Conservation (phyloP, 164 flowering plant species). For the Nelumbo lutea region DNA sequence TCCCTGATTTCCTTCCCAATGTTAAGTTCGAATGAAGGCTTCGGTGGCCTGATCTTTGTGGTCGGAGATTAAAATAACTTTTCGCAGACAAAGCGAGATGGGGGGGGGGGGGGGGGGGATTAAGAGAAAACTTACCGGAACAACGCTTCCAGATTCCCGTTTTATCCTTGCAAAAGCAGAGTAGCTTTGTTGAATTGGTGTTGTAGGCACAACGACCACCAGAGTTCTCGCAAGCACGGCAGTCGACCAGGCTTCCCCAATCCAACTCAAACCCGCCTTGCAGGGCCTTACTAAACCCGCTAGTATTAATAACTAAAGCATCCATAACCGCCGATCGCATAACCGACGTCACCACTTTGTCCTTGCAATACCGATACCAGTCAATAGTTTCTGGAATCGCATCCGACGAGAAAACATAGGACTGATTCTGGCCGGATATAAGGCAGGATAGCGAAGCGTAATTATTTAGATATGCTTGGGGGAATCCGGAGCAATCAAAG, state of each 20-base stretch:
- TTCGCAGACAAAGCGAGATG: too few relatives aligned
- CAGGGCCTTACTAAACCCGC: constrained; percentile 8
- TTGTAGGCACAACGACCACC: constrained; percentile 16
- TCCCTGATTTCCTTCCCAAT: too few relatives aligned
- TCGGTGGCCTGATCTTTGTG: too few relatives aligned
- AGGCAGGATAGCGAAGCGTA: constrained; percentile 1
- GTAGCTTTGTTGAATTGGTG: not conserved
- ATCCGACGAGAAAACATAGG: constrained; percentile 7
- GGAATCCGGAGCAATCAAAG: constrained; percentile 18
- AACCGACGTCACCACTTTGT: constrained; percentile 18
- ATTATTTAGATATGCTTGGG: not conserved
- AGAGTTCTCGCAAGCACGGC: constrained; percentile 10
- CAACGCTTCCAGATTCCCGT: too few relatives aligned
- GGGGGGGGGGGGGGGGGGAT: too few relatives aligned
- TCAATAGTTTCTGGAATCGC: not conserved
- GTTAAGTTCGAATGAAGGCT: too few relatives aligned
- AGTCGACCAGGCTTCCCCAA: constrained; percentile 5
- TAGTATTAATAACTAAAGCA: not conserved
- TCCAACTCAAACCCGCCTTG: constrained; percentile 16
- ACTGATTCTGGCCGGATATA: not conserved
- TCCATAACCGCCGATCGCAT: not conserved
- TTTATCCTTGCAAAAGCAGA: constrained; percentile 14
- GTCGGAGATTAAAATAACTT: too few relatives aligned
- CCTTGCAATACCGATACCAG: constrained; percentile 16
- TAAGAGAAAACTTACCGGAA: too few relatives aligned